Evolutionary conservation across 768 basidiomycete genomes (phyloP), one percentile per base, ranked within the genome.

Genomic region (Tylopilus balloui): DNA sequence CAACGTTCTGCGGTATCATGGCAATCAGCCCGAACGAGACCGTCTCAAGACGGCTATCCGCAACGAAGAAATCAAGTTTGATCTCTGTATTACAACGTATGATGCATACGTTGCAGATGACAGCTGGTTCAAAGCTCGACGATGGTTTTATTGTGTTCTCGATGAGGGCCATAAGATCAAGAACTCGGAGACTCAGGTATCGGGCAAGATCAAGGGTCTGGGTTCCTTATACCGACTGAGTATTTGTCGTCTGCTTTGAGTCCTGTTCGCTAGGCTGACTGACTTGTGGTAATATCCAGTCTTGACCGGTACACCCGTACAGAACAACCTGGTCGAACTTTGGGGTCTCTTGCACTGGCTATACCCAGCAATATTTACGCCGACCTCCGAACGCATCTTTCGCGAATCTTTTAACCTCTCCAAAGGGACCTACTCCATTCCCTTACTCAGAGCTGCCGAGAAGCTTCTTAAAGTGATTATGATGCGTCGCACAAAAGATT

Each of bases 121-220:
- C 32, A 43, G 52, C 8, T 84, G 81, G 81, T 77, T 84, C 71
- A 88, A 80, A 69, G 72, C 66, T 40, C 73, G 68, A 15, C 76
- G 69, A 41, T 88, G 74, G 79, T 74, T 62, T 20, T 81, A 80
- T 48, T 76, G 77, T 51, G 79, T 82, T 6, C 73, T 84, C 12
- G 82, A 84, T 52, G 82, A 84, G 59, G 82, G 82, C 6, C 86
- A 88, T 66, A 77, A 74, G 57, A 84, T 88, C 69, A 87, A 87
- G 69, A 86, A 86, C 53, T 67, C 78, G 10, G 79, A 78, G 29
- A 79, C 79, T 20, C 74, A 76, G 21, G 54, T 83, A 7, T 66
- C 80, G 2, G 58, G 67, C 47, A 81, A 78, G 42, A 58, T 85
- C 12, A 78, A 79, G 45, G 76, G 79, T 29, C 42, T 82, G n/a